Evolutionary conservation across 257 asterid species (phyloP).

Genomic region (Gentiana dahurica): DNA sequence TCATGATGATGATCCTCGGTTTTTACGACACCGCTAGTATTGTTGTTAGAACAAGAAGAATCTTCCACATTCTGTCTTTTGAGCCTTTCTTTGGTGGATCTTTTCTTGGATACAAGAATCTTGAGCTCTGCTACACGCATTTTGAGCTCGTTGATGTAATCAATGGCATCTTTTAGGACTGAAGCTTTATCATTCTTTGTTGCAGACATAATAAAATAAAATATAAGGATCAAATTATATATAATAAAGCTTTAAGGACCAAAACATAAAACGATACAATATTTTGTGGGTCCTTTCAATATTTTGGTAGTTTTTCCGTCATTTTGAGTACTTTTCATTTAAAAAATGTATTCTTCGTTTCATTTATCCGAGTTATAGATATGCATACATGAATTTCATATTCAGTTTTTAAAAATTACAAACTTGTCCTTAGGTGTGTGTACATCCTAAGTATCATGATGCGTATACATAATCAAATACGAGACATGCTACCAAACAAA

Average conservation of each 20-base stretch:
- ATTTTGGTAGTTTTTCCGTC: too few species aligned
- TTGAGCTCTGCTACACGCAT: slow-evolving; percentile 19
- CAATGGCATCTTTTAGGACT: slow-evolving; percentile 25
- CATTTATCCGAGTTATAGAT: too few species aligned
- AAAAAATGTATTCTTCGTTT: too few species aligned
- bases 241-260: neutral
- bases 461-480: too few species aligned
- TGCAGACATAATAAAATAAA: neutral
- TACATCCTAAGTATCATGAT: too few species aligned
- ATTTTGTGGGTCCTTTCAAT: too few species aligned
- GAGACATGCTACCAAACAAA: too few species aligned
- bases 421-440: too few species aligned
- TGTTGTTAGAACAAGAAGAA: slow-evolving; percentile 1
- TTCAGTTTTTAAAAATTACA: too few species aligned
- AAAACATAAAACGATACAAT: neutral
- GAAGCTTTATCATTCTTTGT: slow-evolving; percentile 19
- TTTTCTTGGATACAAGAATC: slow-evolving; percentile 49
- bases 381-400: too few species aligned
- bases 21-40: slow-evolving; percentile 25
- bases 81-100: slow-evolving; percentile 48
- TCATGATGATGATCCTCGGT: slow-evolving; percentile 39
- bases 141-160: slow-evolving; percentile 24
- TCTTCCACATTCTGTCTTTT: slow-evolving; percentile 46
- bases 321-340: too few species aligned
- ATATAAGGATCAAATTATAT: neutral